phyloP scores from a whole-genome alignment of 768 basidiomycete genomes.

The Podaxis sp. region DNA sequence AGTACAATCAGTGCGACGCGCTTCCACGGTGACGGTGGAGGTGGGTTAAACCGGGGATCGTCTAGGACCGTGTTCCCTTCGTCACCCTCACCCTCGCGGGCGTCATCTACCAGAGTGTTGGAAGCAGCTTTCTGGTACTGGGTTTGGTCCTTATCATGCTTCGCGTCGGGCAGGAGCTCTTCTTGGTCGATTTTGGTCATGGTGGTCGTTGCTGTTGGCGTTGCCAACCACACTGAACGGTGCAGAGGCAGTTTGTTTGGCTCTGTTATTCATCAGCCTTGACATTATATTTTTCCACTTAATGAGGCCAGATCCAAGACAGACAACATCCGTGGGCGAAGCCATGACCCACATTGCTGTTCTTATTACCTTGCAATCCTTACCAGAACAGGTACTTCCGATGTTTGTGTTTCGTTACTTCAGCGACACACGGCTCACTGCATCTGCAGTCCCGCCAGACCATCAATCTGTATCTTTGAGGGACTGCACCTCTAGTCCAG shows the following conservation, averaged over 20 bases:
- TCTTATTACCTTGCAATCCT: too few species aligned
- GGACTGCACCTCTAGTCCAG: too few species aligned
- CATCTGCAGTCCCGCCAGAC: too few species aligned
- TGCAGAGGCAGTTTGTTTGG: neutral
- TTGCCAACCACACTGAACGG: neutral
- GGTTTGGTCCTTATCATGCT: neutral
- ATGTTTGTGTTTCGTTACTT: too few species aligned
- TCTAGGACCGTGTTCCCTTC: neutral
- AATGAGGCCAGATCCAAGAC: too few species aligned
- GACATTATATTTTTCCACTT: neutral
- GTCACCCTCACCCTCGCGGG: neutral
- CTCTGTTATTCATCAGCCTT: neutral
- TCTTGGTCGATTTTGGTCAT: neutral
- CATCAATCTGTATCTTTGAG: too few species aligned
- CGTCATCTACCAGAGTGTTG: neutral
- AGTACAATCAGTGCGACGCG: constrained; percentile 6
- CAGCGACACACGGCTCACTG: too few species aligned
- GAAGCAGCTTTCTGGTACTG: neutral
- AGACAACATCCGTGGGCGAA: too few species aligned
- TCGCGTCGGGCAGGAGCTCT: neutral
- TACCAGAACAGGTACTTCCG: too few species aligned
- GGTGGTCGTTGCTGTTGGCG: neutral
- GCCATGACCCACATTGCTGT: too few species aligned
- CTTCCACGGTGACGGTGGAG: constrained; percentile 12
- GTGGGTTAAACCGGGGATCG: neutral